Evolutionary conservation across 1,284 basidiomycete genomes (phyloP), one percentile per base, ranked within the genome.

Genomic region (Marasmius sp.): DNA sequence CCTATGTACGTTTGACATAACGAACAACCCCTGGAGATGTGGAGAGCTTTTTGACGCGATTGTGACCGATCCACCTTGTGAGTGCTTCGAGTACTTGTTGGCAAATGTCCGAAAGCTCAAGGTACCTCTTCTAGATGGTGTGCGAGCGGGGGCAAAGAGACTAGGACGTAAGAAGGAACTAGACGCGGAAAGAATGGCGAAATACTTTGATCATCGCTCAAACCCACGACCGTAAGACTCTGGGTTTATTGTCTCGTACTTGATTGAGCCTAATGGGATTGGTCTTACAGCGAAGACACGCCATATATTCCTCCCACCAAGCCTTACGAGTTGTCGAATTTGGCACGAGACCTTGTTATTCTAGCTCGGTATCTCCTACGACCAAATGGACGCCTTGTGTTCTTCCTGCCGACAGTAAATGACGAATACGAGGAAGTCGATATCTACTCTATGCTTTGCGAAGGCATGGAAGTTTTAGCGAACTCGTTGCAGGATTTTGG

Each of bases 401-500:
- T 96, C 77, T 97, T 96, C 81, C 81, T 98, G 27, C 96, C 95
- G 0, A 97, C 95, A 0, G 91, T 96, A 20, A 93, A 87, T 14
- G 94, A 95, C 55, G 91, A 95, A 60, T 98, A 95, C 71, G 86
- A 90, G 65, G 91, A 93, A 66, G 79, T 96, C 1, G 95, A 98
- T 70, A 79, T 97, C 1, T 74, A 85, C 36, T 81, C 87, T 0
- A 82, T 88, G 78, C 74, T 89, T 3, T 91, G 90, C 67, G 89
- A 93, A 39, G 95, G 95, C 0, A 95, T 99, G 90, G 88, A 88
- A 68, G 77, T 95, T 14, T 83, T 95, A 36, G 89, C 92, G 0
- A 97, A 98, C 72, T 95, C 93, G 49, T 77, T 95, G 67, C 97
- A 99, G 75, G 90, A 94, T 71, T 99, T 98, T 73, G 96, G 95